phyloP scores from a whole-genome alignment of 2,329 filamentous ascomycete species.

The Phyllosticta ampelicida region DNA sequence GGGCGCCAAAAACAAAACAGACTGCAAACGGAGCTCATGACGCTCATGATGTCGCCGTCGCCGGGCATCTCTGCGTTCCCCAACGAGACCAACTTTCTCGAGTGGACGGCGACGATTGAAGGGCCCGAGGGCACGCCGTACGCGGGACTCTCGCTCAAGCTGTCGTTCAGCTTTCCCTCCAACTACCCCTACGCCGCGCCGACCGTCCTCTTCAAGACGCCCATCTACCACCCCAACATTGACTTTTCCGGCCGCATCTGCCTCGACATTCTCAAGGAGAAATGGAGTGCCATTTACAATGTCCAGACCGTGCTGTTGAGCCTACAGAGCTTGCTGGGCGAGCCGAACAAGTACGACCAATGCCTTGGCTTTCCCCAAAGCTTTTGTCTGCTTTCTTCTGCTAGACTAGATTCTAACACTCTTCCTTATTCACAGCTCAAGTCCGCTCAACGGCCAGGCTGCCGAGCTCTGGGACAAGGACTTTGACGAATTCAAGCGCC shows the following conservation, averaged over 20 bases:
- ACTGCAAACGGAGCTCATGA: constrained; percentile 94
- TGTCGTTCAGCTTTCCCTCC: constrained; percentile 77
- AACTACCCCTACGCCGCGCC: constrained; percentile 92
- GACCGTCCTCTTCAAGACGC: constrained; percentile 92
- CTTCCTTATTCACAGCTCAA: constrained; percentile 56
- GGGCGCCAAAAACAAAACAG: constrained; percentile 37
- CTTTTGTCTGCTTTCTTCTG: not conserved
- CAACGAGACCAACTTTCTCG: constrained; percentile 78
- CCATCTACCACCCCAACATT: constrained; percentile 98
- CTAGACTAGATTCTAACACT: constrained; percentile 12
- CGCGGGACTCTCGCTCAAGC: constrained; percentile 77
- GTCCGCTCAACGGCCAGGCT: constrained; percentile 89
- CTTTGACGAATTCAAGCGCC: constrained; percentile 71
- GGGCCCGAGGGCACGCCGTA: constrained; percentile 90
- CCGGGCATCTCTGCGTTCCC: constrained; percentile 94
- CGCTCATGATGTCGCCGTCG: constrained; percentile 90
- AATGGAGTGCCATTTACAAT: constrained; percentile 97
- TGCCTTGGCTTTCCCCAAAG: constrained; percentile 6
- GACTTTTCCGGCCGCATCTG: constrained; percentile 97
- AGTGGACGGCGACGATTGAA: constrained; percentile 88
- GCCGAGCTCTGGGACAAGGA: constrained; percentile 93
- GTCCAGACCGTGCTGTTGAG: constrained; percentile 88
- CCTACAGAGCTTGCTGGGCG: constrained; percentile 85
- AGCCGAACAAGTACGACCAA: constrained; percentile 84
- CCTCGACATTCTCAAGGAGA: constrained; percentile 95